Conservation (phyloP, 345 rosid genomes). For the Corchorus capsularis region DNA sequence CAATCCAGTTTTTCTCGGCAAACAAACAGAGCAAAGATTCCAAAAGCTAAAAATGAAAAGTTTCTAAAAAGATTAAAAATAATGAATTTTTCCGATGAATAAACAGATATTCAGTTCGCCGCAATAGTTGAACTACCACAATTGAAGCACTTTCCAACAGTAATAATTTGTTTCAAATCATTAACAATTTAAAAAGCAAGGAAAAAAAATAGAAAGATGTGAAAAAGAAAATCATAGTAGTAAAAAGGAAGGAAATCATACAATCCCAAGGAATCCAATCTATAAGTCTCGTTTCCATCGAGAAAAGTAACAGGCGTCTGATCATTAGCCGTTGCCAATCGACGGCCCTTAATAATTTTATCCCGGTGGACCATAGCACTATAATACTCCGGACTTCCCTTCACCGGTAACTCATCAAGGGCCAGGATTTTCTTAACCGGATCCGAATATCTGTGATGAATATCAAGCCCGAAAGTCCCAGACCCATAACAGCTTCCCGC, state of each 20-base stretch:
- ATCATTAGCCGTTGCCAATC: constrained; percentile 45
- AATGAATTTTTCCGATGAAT: neutral
- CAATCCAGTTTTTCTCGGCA: neutral
- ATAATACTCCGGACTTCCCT: constrained; percentile 64
- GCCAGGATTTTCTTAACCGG: constrained; percentile 60
- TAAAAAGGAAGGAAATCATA: constrained; percentile 34
- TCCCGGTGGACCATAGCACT: constrained; percentile 75
- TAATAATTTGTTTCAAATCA: neutral
- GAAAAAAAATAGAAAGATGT: neutral
- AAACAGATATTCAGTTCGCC: neutral
- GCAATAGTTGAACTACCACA: neutral
- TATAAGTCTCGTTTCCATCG: constrained; percentile 68
- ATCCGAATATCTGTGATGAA: constrained; percentile 89
- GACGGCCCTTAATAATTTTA: constrained; percentile 64
- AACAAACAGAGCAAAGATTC: neutral
- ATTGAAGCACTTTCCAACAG: constrained; percentile 2
- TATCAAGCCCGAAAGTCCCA: constrained; percentile 67
- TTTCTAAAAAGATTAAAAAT: neutral
- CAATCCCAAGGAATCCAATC: constrained; percentile 62
- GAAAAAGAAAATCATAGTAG: neutral
- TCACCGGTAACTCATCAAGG: constrained; percentile 64
- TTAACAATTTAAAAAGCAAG: neutral
- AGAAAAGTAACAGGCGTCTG: constrained; percentile 66
- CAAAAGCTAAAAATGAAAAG: neutral
- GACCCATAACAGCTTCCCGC: constrained; percentile 37